Base-by-base conservation (phyloP, 148 eudicot species). In the Cornus suecica region DNA sequence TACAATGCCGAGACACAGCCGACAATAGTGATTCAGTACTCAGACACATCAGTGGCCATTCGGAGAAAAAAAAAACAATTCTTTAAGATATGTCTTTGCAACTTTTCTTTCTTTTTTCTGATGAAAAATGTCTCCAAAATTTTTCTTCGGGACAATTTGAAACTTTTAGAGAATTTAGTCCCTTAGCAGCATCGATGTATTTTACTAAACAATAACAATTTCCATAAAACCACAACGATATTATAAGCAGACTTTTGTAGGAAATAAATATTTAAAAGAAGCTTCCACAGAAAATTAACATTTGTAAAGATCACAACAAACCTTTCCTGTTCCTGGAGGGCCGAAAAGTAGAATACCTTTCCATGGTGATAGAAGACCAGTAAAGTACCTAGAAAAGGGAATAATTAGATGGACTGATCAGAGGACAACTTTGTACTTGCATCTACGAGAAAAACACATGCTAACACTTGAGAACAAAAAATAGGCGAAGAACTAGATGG, bases 301-400 rank as follows among this genome's bases (percentile, higher is more conserved):
- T 18, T 42, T 37, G 7, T 42, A 1, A 45, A 32, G 1, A 58
- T 60, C 1, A 72, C 65, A 52, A 37, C 75, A 76, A 78, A 94
- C 99, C 90, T 94, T 94, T 81, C 99, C 99, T 0, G 99, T 94
- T 83, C 99, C 99, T 72, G 97, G 99, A 77, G 99, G 99, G 31
- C 99, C 99, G 76, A 94, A 94, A 34, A 94, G 88, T 72, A 94
- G 97, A 81, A 94, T 94, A 13, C 99, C 99, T 86, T 94, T 94
- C 99, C 99, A 94, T 68, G 98, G 98, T 54, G 98, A 86, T 70
- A 94, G 75, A 74, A 94, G 85, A 81, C 98, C 98, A 72, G 94
- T 94, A 78, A 94, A 94, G 84, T 94, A 94, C 90, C 98, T 93
- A 72, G n/a, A 81, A 76, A 62, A 31, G 73, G 41, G 58, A 68